Evolutionary conservation across 176 grass and related monocot species (phyloP).

Genomic region (Aegilops tauschii): DNA sequence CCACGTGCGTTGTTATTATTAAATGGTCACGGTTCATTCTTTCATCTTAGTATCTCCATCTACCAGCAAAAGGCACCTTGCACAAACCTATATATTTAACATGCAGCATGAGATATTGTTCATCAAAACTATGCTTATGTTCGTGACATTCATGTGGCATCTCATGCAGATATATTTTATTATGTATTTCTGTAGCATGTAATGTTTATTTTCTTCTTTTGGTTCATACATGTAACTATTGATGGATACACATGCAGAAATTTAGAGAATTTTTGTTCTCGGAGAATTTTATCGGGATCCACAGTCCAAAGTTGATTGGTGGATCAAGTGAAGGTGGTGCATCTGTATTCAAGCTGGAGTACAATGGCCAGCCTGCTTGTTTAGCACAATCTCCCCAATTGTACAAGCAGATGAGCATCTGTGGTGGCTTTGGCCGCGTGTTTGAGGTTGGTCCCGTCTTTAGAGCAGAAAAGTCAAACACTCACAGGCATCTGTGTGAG

Average conservation of each 20-base stretch:
- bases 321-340: constrained; percentile 97
- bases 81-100: not conserved
- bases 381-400: constrained; percentile 91
- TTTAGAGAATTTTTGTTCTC: constrained; percentile 69
- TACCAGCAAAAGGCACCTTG: not conserved
- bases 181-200: not conserved
- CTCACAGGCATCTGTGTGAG: constrained; percentile 93
- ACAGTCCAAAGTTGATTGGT: constrained; percentile 69
- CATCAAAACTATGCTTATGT: not conserved
- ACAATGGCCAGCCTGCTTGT: constrained; percentile 92
- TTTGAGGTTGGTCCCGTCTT: constrained; percentile 89
- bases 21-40: not conserved
- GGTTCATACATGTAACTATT: not conserved
- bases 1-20: not conserved
- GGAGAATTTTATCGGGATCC: constrained; percentile 78
- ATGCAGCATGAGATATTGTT: not conserved
- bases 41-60: not conserved
- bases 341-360: constrained; percentile 75
- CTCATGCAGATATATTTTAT: not conserved
- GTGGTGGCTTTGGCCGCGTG: constrained; percentile 80
- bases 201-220: not conserved
- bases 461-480: constrained; percentile 89
- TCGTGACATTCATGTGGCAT: not conserved
- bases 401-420: constrained; percentile 78
- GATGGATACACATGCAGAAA: constrained; percentile 36